Conservation (phyloP, 1,284 basidiomycete genomes). For the Ceratobasidium papillatum region DNA sequence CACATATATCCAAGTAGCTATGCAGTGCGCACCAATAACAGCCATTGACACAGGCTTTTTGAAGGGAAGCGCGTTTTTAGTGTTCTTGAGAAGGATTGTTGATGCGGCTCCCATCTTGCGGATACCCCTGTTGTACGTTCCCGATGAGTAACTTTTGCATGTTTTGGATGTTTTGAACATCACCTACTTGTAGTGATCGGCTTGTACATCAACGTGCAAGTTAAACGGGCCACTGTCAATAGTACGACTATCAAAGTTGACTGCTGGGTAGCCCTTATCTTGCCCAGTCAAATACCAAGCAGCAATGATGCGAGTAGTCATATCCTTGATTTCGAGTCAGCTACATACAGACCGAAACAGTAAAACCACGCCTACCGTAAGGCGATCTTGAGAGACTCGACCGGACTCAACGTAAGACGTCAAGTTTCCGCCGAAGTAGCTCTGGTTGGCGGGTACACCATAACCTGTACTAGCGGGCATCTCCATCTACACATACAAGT, state of each 20-base stretch:
- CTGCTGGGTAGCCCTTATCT: slow-evolving; percentile 61
- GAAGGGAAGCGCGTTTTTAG: slow-evolving; percentile 69
- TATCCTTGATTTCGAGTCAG: slow-evolving; percentile 57
- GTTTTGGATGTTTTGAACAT: not conserved
- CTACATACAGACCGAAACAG: not conserved
- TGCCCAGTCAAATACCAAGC: slow-evolving; percentile 70
- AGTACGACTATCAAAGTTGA: slow-evolving; percentile 61
- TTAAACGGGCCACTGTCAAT: slow-evolving; percentile 50
- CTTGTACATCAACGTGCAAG: slow-evolving; percentile 70
- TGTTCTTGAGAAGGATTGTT: slow-evolving; percentile 85
- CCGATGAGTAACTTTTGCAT: not conserved
- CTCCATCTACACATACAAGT: slow-evolving; percentile 28
- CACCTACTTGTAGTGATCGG: slow-evolving; percentile 65
- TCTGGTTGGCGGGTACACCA: slow-evolving; percentile 4
- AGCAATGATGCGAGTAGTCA: slow-evolving; percentile 71
- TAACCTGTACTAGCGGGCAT: slow-evolving; percentile 38
- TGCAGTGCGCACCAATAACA: slow-evolving; percentile 30
- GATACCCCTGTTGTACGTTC: slow-evolving; percentile 56
- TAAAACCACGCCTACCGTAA: not conserved
- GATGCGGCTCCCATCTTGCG: slow-evolving; percentile 78
- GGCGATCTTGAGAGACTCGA: not conserved
- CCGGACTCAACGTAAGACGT: slow-evolving; percentile 16
- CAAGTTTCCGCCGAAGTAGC: slow-evolving; percentile 29
- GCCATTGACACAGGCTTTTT: slow-evolving; percentile 45
- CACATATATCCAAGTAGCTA: not conserved